Evolutionary conservation across 169 alveolate species (phyloP).

Genomic region (Plasmodium vivax): DNA sequence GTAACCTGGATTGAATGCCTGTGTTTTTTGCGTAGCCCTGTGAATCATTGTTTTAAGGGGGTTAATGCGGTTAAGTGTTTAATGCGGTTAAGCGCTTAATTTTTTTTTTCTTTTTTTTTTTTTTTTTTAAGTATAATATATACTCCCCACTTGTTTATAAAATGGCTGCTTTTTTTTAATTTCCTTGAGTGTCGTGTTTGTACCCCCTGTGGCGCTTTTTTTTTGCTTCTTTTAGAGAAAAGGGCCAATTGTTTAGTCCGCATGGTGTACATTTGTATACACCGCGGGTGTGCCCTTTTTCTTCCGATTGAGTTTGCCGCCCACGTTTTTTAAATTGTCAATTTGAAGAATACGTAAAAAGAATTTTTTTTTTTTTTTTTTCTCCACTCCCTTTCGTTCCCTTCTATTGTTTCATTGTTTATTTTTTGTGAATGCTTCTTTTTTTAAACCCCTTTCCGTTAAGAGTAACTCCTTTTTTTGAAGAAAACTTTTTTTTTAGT

Average conservation of each 20-base stretch:
- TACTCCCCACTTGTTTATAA: neutral
- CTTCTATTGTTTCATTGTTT: neutral
- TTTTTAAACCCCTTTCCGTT: neutral
- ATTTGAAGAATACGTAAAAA: neutral
- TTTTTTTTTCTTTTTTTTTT: neutral
- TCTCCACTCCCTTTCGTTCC: neutral
- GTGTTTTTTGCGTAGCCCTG: neutral
- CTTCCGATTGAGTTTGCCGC: neutral
- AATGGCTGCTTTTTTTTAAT: neutral
- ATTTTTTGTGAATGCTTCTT: neutral
- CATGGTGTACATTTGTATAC: neutral
- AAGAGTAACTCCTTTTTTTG: neutral
- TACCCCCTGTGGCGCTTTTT: neutral
- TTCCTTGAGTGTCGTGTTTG: neutral
- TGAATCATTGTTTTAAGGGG: neutral
- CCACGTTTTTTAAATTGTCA: neutral
- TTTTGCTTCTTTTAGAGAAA: neutral
- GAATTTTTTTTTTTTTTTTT: neutral
- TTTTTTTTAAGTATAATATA: neutral
- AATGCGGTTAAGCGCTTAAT: neutral
- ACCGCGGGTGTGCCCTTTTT: neutral
- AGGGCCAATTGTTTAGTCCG: neutral
- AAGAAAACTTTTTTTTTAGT: neutral
- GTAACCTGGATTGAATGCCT: neutral
- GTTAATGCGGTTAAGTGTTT: too few relatives aligned